Base-by-base conservation (phyloP, 352 stramenopile genomes). In the Phytophthora tentaculata region DNA sequence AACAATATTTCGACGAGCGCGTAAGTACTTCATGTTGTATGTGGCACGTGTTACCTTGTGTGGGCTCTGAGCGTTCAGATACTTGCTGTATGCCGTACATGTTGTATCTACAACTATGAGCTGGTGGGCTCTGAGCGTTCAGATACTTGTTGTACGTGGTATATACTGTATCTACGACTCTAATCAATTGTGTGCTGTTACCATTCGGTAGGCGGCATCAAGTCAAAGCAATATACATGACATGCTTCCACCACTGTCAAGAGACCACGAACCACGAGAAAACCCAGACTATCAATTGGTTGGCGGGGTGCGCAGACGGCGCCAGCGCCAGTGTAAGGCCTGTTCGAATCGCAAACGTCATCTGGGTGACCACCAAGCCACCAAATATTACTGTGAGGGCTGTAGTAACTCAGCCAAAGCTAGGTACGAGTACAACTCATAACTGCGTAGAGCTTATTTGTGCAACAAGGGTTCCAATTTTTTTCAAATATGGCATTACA, bases 321-420 rank as follows among this genome's bases (percentile, higher is more conserved):
- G 52, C 1, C 32, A 59, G 16, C 52, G 35, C 5, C 52, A 59
- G 17, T 39, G 32, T 8, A 59, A 59, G 39, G 39, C n/a, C 22
- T 47, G 39, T 47, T 47, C 39, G 17, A 20, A 12, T 22, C 12
- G 2, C 1, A 47, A 47, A 8, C 39, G 39, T 3, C 39, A 8
- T 3, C 3, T 47, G 2, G 39, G 39, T 12, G 39, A 20, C 2
- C 39, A 16, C n/a, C 39, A 17, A 7, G 39, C 39, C 2, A 47
- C 39, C 5, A 47, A 47, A 16, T 47, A 47, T 17, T 47, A 22
- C 17, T 47, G 17, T 22, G 13, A 1, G 2, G 39, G 14, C 22
- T 47, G 39, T 8, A 47, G 39, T 16, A 19, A 7, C 3, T 47
- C 17, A 3, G 39, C 20, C 2, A 22, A 47, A 22, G 39, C 39